These are phyloP conservation scores for Lolium multiflorum DNA, from an alignment of 176 grass and related monocot genomes.

Conservation along the genomic window DNA sequence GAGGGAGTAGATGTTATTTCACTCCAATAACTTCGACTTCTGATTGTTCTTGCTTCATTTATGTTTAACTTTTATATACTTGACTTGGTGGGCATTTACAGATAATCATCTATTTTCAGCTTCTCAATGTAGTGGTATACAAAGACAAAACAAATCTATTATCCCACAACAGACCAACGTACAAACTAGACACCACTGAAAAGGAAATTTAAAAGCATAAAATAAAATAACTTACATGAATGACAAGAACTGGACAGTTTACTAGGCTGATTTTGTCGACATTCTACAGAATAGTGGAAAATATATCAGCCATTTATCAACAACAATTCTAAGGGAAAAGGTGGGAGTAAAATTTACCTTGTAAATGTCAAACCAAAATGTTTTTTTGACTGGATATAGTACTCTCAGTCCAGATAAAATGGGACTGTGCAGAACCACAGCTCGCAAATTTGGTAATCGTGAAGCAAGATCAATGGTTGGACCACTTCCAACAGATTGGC, in stretches of 20 bases:
- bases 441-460: conserved; percentile 75
- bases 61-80: conserved; percentile 6
- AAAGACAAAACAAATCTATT: conserved; percentile 9
- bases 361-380: conserved; percentile 97
- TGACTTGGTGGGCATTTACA: conserved; percentile 14
- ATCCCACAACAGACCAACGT: background rate
- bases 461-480: conserved; percentile 94
- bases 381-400: conserved; percentile 80
- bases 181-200: background rate
- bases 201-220: background rate
- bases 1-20: background rate
- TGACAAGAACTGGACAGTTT: conserved; percentile 85
- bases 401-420: conserved; percentile 91
- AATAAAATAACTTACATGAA: conserved; percentile 74
- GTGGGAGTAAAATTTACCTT: conserved; percentile 60
- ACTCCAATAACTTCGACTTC: conserved; percentile 23
- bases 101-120: background rate
- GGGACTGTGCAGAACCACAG: conserved; percentile 88
- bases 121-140: conserved; percentile 29
- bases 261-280: conserved; percentile 76
- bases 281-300: conserved; percentile 61
- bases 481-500: conserved; percentile 91
- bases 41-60: conserved; percentile 10
- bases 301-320: conserved; percentile 45
- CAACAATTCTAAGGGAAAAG: background rate